Conservation (phyloP, 495 filamentous ascomycete species). For the Cudoniella acicularis region DNA sequence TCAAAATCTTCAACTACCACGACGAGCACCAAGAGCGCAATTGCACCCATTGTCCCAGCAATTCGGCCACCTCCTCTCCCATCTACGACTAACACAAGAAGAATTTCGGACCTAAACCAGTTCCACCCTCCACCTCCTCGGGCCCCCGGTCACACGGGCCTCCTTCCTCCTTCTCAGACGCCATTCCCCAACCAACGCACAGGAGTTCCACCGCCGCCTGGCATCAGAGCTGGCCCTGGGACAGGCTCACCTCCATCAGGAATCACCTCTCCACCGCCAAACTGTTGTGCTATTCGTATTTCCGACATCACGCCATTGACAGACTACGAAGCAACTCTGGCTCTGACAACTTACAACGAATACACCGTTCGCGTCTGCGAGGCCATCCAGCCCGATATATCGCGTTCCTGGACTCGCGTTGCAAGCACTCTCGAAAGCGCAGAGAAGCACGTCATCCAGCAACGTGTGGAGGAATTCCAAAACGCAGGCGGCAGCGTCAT, state of each 20-base stretch:
- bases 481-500: slow-evolving; percentile 9
- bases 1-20: neutral
- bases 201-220: too few species aligned
- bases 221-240: too few species aligned
- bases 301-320: slow-evolving; percentile 9
- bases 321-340: slow-evolving; percentile 6
- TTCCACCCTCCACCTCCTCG: slow-evolving; percentile 2
- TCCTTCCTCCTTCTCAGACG: too few species aligned
- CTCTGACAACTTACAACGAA: slow-evolving; percentile 12
- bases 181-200: too few species aligned
- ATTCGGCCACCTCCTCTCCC: neutral
- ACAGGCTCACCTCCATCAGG: too few species aligned
- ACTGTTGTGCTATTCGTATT: neutral
- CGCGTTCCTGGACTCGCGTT: slow-evolving; percentile 11
- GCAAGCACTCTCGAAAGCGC: slow-evolving; percentile 7
- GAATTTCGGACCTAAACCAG: neutral
- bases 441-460: neutral
- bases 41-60: neutral
- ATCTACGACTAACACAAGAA: neutral
- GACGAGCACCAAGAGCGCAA: neutral
- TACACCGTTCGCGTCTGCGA: slow-evolving; percentile 16
- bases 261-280: neutral
- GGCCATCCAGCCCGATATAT: neutral
- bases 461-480: slow-evolving; percentile 1
- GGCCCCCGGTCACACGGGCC: too few species aligned